A percentile compares a stretch with the other conserved stretches of the same genome.
phyloP scores from a whole-genome alignment of 176 grass and related monocot genomes.

The Metroxylon sagu region DNA sequence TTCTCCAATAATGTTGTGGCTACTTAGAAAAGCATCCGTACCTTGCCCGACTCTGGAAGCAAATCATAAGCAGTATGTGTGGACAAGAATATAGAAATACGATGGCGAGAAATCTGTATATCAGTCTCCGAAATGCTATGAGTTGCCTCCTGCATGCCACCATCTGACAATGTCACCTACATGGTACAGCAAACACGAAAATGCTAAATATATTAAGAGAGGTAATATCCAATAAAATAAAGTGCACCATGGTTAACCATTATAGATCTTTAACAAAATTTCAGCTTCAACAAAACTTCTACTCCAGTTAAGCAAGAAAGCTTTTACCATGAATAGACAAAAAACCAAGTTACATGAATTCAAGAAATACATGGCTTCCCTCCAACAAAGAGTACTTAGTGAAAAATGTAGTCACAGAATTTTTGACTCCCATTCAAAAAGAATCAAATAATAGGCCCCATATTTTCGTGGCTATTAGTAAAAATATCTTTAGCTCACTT shows the following conservation, averaged over 20 bases:
- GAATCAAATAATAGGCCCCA: too few species aligned
- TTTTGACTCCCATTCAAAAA: too few species aligned
- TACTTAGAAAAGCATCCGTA: slow-evolving; percentile 26
- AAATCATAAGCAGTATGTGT: slow-evolving; percentile 79
- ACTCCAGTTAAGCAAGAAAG: too few species aligned
- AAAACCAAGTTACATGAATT: too few species aligned
- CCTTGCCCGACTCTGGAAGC: slow-evolving; percentile 94
- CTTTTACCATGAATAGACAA: too few species aligned
- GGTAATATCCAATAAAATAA: not conserved
- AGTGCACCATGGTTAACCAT: not conserved
- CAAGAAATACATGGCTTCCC: too few species aligned
- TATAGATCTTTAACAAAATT: too few species aligned
- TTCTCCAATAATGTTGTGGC: not conserved
- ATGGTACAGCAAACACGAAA: slow-evolving; percentile 8
- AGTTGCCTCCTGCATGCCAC: slow-evolving; percentile 28
- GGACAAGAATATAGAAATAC: slow-evolving; percentile 59
- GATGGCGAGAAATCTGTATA: slow-evolving; percentile 52
- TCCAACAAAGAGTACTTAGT: too few species aligned
- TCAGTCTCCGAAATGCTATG: slow-evolving; percentile 65
- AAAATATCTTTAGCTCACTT: not conserved
- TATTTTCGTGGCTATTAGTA: too few species aligned
- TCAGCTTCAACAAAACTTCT: too few species aligned
- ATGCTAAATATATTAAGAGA: too few species aligned
- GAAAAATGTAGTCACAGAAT: too few species aligned
- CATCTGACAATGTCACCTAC: slow-evolving; percentile 35